Base-by-base conservation (phyloP, 164 flowering plant genomes). In the Annona cherimola region DNA sequence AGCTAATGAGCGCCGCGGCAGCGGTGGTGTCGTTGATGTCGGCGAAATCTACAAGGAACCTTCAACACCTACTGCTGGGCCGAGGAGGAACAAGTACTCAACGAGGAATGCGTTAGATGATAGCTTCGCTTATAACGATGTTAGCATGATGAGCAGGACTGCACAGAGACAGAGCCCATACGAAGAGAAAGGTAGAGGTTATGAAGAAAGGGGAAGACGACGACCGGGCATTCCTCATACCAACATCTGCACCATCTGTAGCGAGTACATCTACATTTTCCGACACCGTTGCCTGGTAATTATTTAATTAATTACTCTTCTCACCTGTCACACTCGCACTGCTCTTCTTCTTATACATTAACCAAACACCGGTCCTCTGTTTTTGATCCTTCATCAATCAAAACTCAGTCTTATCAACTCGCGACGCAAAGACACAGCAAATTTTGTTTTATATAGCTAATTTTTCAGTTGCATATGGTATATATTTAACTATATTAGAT, bases 201-300 rank as follows among this genome's bases (percentile, higher is more conserved):
- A 26, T 26, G 35, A 26, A 26, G 35, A 26, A 1, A 26, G 35
- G 5, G 76, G 82, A 55, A 76, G 84, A 63, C 79, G 84, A 44
- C 82, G 90, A 12, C 84, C 86, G 0, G 96, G 93, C 65, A 83
- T 88, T 73, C 96, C 96, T 70, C 96, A 90, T 77, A 84, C 96
- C 54, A 87, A 88, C 42, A 86, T 88, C 44, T 90, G 96, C 79
- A 81, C 91, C 70, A 64, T 87, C 14, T 88, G 93, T 75, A 76
- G 74, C 54, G 76, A 76, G 54, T 86, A 86, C 65, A 76, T 85
- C 73, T 87, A 88, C 64, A 69, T 90, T 12, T 90, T 86, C 65
- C 84, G 89, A 3, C 84, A 85, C 64, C 88, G 91, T 39, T 88
- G 95, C 81, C 78, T 88, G 84, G 91, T 88, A 75, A 41, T 46